Conservation (phyloP, 768 basidiomycete genomes). For the Lactarius hatsudake region DNA sequence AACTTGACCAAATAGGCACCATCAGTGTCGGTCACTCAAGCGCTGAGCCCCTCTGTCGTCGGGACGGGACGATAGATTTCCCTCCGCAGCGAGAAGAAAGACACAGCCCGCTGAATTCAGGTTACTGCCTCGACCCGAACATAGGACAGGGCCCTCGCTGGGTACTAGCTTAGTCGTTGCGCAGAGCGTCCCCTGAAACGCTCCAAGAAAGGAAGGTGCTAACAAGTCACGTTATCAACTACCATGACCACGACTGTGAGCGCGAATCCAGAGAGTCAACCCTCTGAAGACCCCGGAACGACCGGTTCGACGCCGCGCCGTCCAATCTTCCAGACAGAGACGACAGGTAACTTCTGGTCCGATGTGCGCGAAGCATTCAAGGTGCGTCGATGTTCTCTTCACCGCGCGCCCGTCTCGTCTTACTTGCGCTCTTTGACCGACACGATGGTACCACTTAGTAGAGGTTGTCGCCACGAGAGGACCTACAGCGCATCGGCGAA, state of each 20-base stretch:
- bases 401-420: not conserved
- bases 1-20: too few species aligned
- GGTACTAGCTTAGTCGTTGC: too few species aligned
- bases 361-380: conserved; percentile 38
- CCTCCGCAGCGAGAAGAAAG: too few species aligned
- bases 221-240: too few species aligned
- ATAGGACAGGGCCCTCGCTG: too few species aligned
- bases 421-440: not conserved
- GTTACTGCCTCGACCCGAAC: too few species aligned
- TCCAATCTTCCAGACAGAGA: conserved; percentile 34
- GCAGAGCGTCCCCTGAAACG: too few species aligned
- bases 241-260: conserved; percentile 19
- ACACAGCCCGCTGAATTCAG: not conserved
- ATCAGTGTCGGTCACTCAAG: too few species aligned
- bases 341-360: conserved; percentile 36
- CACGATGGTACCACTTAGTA: conserved; percentile 34
- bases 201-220: too few species aligned
- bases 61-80: too few species aligned
- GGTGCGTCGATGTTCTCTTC: conserved; percentile 27
- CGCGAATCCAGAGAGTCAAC: conserved; percentile 5
- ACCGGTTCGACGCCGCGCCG: conserved; percentile 1
- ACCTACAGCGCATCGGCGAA: conserved; percentile 59
- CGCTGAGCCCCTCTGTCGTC: too few species aligned
- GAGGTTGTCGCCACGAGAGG: conserved; percentile 48
- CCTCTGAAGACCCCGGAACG: conserved; percentile 22